phyloP scores from a whole-genome alignment of 345 rosid genomes.

The Eucalyptus globulus region DNA sequence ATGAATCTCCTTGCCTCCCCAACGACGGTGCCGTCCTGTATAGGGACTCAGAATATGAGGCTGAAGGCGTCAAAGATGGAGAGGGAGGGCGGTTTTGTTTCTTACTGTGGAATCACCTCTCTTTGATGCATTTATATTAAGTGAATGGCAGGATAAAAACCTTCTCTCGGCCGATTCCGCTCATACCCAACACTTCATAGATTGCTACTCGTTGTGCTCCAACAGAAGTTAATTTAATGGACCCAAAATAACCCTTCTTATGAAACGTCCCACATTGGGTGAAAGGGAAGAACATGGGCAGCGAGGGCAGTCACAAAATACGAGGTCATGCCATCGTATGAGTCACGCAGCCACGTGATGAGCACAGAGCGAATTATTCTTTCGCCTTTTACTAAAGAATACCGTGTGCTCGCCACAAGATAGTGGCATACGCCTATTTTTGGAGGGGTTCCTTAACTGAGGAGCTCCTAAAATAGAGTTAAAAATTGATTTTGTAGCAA shows the following conservation, averaged over 20 bases:
- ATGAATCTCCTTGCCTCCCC: too few relatives aligned
- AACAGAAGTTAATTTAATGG: neutral
- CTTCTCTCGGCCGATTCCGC: neutral
- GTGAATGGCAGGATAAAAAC: too few relatives aligned
- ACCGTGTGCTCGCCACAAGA: conserved; percentile 9
- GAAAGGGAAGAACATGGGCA: neutral
- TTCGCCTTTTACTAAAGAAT: conserved; percentile 43
- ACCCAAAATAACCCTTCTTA: neutral
- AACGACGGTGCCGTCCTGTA: too few relatives aligned
- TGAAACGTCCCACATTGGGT: neutral
- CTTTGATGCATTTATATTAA: too few relatives aligned
- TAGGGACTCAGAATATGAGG: too few relatives aligned
- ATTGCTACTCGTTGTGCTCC: neutral
- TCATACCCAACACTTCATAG: neutral
- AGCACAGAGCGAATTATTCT: conserved; percentile 32
- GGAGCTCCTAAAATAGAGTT: neutral
- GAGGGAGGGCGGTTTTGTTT: too few relatives aligned
- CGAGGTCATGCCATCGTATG: rapidly evolving
- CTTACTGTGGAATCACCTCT: too few relatives aligned
- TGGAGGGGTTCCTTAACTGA: neutral
- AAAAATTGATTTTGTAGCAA: neutral
- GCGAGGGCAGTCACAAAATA: neutral
- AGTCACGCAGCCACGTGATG: neutral
- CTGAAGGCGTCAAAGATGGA: too few relatives aligned
- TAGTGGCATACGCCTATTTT: conserved; percentile 7